Conservation (phyloP, 768 basidiomycete species). For the Trametes coccinea region DNA sequence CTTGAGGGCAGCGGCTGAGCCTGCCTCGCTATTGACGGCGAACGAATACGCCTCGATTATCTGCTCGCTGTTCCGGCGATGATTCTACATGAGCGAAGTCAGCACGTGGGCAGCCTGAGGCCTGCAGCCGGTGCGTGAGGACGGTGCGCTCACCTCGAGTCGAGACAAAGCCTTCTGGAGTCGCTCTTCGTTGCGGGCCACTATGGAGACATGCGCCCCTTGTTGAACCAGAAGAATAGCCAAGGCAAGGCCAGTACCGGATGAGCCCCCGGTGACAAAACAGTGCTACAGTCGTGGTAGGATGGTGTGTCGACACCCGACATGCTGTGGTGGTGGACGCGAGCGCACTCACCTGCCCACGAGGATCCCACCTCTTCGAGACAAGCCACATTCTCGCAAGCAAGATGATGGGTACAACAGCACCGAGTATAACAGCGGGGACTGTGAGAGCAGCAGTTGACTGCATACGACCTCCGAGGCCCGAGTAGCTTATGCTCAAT, state of each 20-base stretch:
- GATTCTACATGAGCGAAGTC: constrained; percentile 2
- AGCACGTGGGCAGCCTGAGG: not conserved
- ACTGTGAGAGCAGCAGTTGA: not conserved
- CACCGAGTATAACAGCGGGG: constrained; percentile 7
- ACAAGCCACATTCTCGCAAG: constrained; percentile 25
- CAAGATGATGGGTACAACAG: constrained; percentile 4
- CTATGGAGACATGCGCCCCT: constrained; percentile 85
- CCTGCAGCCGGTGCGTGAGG: not conserved
- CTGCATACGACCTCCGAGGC: not conserved
- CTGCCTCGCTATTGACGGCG: constrained; percentile 53
- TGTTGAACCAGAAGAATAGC: constrained; percentile 62
- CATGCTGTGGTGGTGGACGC: too few relatives aligned
- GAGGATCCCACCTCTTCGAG: constrained; percentile 32
- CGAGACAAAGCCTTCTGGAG: constrained; percentile 58
- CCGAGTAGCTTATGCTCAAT: not conserved
- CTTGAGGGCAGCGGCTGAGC: constrained; percentile 62
- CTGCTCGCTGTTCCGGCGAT: constrained; percentile 57
- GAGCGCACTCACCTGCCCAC: constrained; percentile 20
- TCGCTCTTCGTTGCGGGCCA: constrained; percentile 70
- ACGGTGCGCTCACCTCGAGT: constrained; percentile 56
- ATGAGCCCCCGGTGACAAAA: constrained; percentile 83
- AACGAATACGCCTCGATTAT: constrained; percentile 66
- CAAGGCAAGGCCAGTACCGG: constrained; percentile 77
- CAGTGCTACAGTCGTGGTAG: constrained; percentile 57
- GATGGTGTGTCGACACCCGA: not conserved